Evolutionary conservation across 805 yeast genomes (phyloP).

Genomic region (Nakazawaea pomicola): DNA sequence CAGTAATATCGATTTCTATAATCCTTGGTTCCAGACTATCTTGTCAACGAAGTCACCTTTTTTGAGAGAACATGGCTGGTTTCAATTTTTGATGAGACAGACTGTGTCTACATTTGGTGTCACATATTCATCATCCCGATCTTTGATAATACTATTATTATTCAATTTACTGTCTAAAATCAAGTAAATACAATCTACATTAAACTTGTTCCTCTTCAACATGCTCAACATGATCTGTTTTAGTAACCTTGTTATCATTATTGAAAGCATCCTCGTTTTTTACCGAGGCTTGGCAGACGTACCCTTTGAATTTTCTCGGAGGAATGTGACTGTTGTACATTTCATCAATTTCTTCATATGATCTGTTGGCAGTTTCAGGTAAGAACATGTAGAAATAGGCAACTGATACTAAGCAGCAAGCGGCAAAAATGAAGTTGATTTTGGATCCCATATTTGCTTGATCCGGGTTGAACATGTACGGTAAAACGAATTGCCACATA

Average conservation of each 20-base stretch:
- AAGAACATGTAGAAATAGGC: conserved; percentile 45
- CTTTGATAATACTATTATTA: too few species aligned
- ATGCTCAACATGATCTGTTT: neutral
- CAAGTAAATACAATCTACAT: too few species aligned
- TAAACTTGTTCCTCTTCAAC: neutral
- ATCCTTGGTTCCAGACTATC: too few species aligned
- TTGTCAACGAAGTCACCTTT: too few species aligned
- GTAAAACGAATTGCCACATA: conserved; percentile 10
- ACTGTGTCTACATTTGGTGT: too few species aligned
- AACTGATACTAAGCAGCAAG: conserved; percentile 14
- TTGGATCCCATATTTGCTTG: conserved; percentile 13
- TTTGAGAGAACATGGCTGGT: too few species aligned
- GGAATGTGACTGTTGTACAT: conserved; percentile 35
- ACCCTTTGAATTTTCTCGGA: conserved; percentile 26
- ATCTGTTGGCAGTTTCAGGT: conserved; percentile 56
- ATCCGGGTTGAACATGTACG: conserved; percentile 13
- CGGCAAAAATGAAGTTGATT: conserved; percentile 12
- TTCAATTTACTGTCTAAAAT: too few species aligned
- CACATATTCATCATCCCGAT: too few species aligned
- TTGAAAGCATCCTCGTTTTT: conserved; percentile 1
- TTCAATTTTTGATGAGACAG: too few species aligned
- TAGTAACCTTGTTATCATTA: neutral
- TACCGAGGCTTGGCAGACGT: conserved; percentile 1
- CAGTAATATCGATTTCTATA: too few species aligned
- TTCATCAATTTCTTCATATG: conserved; percentile 56